These are phyloP conservation scores for Neurospora intermedia DNA, from an alignment of 495 filamentous ascomycete species.

Conservation along the genomic window DNA sequence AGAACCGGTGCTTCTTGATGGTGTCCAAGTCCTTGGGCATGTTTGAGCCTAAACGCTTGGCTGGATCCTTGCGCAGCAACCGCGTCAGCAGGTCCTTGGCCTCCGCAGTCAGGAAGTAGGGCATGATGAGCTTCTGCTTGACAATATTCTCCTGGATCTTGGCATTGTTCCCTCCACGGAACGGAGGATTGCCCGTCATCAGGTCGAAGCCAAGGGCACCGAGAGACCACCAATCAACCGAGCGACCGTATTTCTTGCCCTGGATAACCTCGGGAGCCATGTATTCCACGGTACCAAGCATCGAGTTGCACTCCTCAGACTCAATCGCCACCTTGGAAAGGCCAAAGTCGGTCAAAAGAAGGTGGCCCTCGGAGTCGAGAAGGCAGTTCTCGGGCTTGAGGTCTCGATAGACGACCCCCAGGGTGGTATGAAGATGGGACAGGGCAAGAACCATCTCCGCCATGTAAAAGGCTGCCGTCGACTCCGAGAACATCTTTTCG, in stretches of 20 bases:
- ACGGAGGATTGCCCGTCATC: constrained; percentile 81
- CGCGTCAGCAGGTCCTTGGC: constrained; percentile 88
- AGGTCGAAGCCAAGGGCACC: constrained; percentile 87
- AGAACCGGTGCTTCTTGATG: constrained; percentile 93
- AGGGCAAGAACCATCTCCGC: constrained; percentile 92
- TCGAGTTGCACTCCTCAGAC: constrained; percentile 71
- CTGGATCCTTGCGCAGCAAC: constrained; percentile 80
- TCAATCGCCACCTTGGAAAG: constrained; percentile 90
- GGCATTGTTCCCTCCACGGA: constrained; percentile 76
- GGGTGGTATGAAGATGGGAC: constrained; percentile 78
- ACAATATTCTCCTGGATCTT: constrained; percentile 92
- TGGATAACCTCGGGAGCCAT: constrained; percentile 94
- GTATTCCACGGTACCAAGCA: constrained; percentile 92
- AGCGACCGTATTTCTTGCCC: constrained; percentile 77
- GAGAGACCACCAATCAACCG: constrained; percentile 98
- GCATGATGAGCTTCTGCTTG: constrained; percentile 75
- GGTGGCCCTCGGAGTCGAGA: constrained; percentile 79
- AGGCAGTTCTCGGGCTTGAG: constrained; percentile 98
- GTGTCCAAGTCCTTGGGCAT: constrained; percentile 77
- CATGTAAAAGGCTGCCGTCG: constrained; percentile 91
- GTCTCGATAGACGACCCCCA: constrained; percentile 93
- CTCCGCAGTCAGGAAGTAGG: constrained; percentile 80
- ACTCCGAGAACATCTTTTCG: constrained; percentile 85
- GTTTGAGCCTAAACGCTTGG: constrained; percentile 74
- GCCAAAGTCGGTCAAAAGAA: constrained; percentile 93